Percentiles rank a stretch among this genome's conserved stretches.
phyloP scores from a whole-genome alignment of 768 basidiomycete species.

The Agrocybe chaxingu region DNA sequence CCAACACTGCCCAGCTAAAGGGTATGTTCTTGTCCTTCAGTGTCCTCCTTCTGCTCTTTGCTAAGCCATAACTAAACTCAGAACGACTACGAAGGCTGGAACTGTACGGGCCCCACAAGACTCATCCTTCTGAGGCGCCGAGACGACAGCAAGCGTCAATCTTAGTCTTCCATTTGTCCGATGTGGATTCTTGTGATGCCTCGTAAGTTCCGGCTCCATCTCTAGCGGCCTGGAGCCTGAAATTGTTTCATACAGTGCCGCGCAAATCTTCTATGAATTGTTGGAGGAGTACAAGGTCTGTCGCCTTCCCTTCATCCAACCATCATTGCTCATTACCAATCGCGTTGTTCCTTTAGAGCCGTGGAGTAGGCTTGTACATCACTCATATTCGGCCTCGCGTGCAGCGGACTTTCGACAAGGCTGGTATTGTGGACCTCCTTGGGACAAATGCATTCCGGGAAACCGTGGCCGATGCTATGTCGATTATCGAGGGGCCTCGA shows the following conservation, averaged over 20 bases:
- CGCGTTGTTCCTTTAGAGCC: slow-evolving; percentile 30
- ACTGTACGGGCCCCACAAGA: slow-evolving; percentile 74
- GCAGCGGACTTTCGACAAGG: slow-evolving; percentile 42
- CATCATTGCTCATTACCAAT: not conserved
- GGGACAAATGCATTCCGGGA: slow-evolving; percentile 45
- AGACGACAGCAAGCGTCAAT: slow-evolving; percentile 69
- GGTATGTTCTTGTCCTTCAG: slow-evolving; percentile 34
- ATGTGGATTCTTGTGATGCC: slow-evolving; percentile 88
- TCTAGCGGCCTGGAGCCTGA: slow-evolving; percentile 2
- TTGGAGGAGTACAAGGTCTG: slow-evolving; percentile 73
- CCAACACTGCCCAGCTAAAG: slow-evolving; percentile 94
- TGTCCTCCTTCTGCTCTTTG: not conserved
- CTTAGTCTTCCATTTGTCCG: slow-evolving; percentile 90
- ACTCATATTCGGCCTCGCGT: slow-evolving; percentile 43
- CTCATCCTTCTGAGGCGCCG: slow-evolving; percentile 89
- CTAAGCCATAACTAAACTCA: slow-evolving; percentile 18
- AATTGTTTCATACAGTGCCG: slow-evolving; percentile 47
- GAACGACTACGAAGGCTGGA: slow-evolving; percentile 84
- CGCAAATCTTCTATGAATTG: slow-evolving; percentile 80
- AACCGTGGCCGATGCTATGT: slow-evolving; percentile 50
- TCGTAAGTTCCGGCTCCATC: slow-evolving; percentile 50
- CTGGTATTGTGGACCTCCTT: slow-evolving; percentile 48
- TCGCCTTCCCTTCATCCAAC: not conserved
- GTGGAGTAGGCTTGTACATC: slow-evolving; percentile 48
- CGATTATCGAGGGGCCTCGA: slow-evolving; percentile 30